Conservation (phyloP, 2,329 filamentous ascomycete genomes). For the Pseudogymnoascus sp. region DNA sequence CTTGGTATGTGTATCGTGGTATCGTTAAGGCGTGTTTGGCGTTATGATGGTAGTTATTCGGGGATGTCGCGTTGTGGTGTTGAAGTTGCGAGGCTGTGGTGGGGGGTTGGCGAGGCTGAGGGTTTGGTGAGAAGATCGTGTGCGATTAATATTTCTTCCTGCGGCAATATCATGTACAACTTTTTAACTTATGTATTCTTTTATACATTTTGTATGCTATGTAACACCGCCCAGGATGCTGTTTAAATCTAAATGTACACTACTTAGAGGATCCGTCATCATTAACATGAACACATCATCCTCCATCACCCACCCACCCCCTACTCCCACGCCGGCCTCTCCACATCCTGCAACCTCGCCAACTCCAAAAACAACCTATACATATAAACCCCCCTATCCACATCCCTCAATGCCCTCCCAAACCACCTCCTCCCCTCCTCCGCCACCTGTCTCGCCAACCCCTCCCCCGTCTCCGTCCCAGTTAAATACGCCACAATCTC, state of each 20-base stretch:
- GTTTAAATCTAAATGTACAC: not conserved
- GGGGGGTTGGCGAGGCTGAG: not conserved
- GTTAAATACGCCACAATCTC: slow-evolving; percentile 64
- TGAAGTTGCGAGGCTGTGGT: not conserved
- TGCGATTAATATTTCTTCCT: not conserved
- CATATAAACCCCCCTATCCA: slow-evolving; percentile 68
- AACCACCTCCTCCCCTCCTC: slow-evolving; percentile 59
- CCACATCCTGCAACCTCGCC: slow-evolving; percentile 40
- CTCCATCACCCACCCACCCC: not conserved
- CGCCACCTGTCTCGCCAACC: slow-evolving; percentile 55
- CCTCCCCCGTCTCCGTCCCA: slow-evolving; percentile 44
- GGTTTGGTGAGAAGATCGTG: not conserved
- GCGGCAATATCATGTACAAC: too few species aligned
- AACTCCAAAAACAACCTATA: slow-evolving; percentile 57
- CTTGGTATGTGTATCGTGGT: not conserved
- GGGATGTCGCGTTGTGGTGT: not conserved
- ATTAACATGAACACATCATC: not conserved
- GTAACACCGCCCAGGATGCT: not conserved
- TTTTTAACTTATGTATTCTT: not conserved
- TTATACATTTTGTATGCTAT: not conserved
- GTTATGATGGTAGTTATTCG: not conserved
- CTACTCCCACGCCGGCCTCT: not conserved
- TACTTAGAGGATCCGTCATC: not conserved
- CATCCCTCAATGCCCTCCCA: slow-evolving; percentile 54
- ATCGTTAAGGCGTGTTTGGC: not conserved